phyloP scores from a whole-genome alignment of 1,284 basidiomycete genomes.

The Ceratobasidium sp. region DNA sequence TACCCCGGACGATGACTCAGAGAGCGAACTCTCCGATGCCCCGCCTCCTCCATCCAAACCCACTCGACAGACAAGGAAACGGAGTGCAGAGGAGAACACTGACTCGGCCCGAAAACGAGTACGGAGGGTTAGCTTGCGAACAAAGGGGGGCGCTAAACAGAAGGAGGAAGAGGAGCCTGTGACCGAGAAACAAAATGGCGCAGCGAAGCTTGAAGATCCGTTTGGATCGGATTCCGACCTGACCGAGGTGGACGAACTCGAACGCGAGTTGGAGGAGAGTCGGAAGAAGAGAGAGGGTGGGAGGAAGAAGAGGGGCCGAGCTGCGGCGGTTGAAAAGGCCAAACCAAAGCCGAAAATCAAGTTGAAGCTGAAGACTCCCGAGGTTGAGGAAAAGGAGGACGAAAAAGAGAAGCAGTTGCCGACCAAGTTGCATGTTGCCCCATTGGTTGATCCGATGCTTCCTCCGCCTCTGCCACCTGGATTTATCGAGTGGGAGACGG shows the following conservation, averaged over 20 bases:
- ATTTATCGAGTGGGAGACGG: slow-evolving; percentile 86
- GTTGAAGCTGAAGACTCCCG: slow-evolving; percentile 29
- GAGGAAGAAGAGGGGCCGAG: slow-evolving; percentile 37
- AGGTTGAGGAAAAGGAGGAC: slow-evolving; percentile 44
- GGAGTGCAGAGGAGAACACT: slow-evolving; percentile 69
- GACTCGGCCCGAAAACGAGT: slow-evolving; percentile 41
- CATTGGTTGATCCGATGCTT: slow-evolving; percentile 35
- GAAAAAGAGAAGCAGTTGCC: slow-evolving; percentile 40
- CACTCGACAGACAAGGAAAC: slow-evolving; percentile 56
- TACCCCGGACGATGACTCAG: background rate
- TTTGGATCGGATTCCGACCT: slow-evolving; percentile 42
- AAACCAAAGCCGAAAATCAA: slow-evolving; percentile 45
- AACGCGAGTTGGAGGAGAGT: slow-evolving; percentile 37
- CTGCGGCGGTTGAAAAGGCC: slow-evolving; percentile 34
- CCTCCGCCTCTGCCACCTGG: slow-evolving; percentile 52
- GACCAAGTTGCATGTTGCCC: slow-evolving; percentile 35
- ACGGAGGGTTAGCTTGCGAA: slow-evolving; percentile 64
- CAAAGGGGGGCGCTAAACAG: slow-evolving; percentile 55
- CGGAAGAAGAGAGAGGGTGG: slow-evolving; percentile 42
- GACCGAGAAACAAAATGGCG: slow-evolving; percentile 11
- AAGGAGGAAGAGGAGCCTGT: slow-evolving; percentile 26
- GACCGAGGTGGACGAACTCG: slow-evolving; percentile 43
- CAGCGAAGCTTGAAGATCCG: slow-evolving; percentile 31
- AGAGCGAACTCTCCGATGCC: slow-evolving; percentile 4
- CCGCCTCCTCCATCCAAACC: slow-evolving; percentile 24